A percentile compares a stretch with the other conserved stretches of the same genome.
phyloP scores from a whole-genome alignment of 1,139 yeast species.

The Candida frijolesensis region DNA sequence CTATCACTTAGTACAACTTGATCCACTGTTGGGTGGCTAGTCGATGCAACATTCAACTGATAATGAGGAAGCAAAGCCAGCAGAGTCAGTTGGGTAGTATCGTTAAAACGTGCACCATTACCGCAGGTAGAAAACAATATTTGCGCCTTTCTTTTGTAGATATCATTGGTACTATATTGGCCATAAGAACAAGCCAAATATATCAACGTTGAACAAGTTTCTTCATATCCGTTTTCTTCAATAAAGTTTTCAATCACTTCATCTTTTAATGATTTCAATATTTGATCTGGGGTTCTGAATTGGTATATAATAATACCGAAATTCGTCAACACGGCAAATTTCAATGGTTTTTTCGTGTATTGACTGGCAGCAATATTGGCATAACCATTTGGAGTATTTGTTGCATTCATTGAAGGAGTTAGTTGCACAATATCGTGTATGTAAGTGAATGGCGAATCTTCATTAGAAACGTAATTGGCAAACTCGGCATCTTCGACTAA shows the following conservation, averaged over 20 bases:
- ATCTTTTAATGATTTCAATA: constrained; percentile 68
- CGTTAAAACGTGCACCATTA: constrained; percentile 50
- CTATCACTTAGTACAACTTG: constrained; percentile 88
- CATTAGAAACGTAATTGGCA: constrained; percentile 50
- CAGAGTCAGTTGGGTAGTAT: constrained; percentile 17
- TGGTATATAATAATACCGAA: constrained; percentile 77
- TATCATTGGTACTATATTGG: constrained; percentile 51
- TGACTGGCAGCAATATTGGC: constrained; percentile 85
- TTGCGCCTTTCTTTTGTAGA: constrained; percentile 50
- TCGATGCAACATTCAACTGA: constrained; percentile 9
- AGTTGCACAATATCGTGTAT: constrained; percentile 75
- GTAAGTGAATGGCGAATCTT: constrained; percentile 30
- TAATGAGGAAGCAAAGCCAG: constrained; percentile 15
- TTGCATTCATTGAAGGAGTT: constrained; percentile 71
- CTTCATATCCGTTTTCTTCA: constrained; percentile 57
- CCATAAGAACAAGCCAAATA: constrained; percentile 79
- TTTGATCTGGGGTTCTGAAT: constrained; percentile 77
- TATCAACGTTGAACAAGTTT: constrained; percentile 85
- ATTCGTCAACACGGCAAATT: constrained; percentile 80
- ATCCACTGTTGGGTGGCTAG: constrained; percentile 49
- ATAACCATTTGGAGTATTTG: constrained; percentile 74
- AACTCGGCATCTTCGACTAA: constrained; percentile 84
- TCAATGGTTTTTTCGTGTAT: constrained; percentile 62
- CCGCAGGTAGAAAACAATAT: constrained; percentile 58
- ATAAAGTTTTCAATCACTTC: constrained; percentile 53